Conservation (phyloP, 148 eudicot species). For the Vaccinium vitisidaea region DNA sequence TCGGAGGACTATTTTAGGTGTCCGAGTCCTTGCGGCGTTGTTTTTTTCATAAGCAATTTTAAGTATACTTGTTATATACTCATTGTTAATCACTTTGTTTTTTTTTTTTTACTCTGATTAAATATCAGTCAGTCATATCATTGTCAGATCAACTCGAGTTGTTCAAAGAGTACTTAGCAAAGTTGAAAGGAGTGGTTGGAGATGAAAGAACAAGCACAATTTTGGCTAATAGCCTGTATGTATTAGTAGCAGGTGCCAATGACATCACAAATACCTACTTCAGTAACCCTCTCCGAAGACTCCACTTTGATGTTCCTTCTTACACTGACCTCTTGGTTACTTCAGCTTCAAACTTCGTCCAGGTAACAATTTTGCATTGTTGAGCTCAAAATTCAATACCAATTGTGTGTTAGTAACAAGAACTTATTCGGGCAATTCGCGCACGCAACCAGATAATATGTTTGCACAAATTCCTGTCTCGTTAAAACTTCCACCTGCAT, state of each 20-base stretch:
- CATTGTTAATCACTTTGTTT: not conserved
- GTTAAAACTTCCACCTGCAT: too few species aligned
- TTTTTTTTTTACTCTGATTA: not conserved
- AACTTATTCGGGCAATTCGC: too few species aligned
- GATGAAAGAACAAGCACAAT: constrained; percentile 34
- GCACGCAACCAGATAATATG: too few species aligned
- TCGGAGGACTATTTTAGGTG: not conserved
- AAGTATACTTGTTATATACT: not conserved
- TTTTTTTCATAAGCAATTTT: not conserved
- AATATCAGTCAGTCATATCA: constrained; percentile 40
- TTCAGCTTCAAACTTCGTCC: constrained; percentile 45
- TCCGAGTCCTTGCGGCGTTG: not conserved
- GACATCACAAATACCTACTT: constrained; percentile 64
- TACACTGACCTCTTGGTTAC: constrained; percentile 46
- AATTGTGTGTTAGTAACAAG: not conserved
- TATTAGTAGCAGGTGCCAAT: constrained; percentile 54
- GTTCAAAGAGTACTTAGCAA: constrained; percentile 55
- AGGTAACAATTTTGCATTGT: constrained; percentile 28
- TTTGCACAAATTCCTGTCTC: too few species aligned
- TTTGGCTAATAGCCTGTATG: constrained; percentile 31
- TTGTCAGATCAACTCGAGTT: constrained; percentile 39
- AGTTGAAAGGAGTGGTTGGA: constrained; percentile 44
- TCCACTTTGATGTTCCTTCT: constrained; percentile 32
- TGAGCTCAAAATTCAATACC: not conserved
- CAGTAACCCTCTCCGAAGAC: constrained; percentile 22